phyloP scores from a whole-genome alignment of 768 basidiomycete genomes.

The Cystobasidium tubakii region DNA sequence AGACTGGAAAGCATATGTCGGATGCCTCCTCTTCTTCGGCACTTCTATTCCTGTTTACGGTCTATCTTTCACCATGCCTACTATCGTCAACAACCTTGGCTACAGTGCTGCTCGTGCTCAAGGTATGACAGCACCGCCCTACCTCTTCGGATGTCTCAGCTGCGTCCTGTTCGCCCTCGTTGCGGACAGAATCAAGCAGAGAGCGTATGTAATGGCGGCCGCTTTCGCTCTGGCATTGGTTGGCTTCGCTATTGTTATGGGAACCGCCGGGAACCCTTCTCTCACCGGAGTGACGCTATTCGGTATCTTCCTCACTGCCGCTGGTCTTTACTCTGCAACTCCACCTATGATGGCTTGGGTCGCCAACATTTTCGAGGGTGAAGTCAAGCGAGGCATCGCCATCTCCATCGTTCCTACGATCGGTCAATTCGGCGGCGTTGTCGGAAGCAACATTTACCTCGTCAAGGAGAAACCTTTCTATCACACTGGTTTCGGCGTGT shows the following conservation, averaged over 20 bases:
- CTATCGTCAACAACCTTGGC: conserved; percentile 20
- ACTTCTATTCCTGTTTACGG: conserved; percentile 14
- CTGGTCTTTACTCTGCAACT: conserved; percentile 13
- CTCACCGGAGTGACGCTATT: neutral
- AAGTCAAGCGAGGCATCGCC: conserved; percentile 7
- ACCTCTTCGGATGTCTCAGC: conserved; percentile 8
- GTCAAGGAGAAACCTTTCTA: conserved; percentile 9
- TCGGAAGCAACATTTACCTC: conserved; percentile 19
- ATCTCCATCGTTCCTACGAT: conserved; percentile 6
- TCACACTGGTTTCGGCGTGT: conserved; percentile 14
- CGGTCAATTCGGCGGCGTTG: conserved; percentile 23
- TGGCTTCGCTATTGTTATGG: conserved; percentile 5
- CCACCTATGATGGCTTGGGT: conserved; percentile 17
- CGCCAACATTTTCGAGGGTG: conserved; percentile 9
- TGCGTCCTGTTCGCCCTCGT: neutral
- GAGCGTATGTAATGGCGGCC: conserved; percentile 7
- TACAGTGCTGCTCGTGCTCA: conserved; percentile 21
- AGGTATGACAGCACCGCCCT: conserved; percentile 14
- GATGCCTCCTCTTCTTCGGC: conserved; percentile 11
- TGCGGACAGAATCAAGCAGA: conserved; percentile 15
- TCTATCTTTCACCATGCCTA: neutral
- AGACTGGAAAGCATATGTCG: conserved; percentile 21
- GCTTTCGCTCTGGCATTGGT: conserved; percentile 7
- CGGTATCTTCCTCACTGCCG: conserved; percentile 16
- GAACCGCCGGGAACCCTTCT: neutral